Conservation (phyloP, 1,284 basidiomycete genomes). For the Xerocomus amazonicus region DNA sequence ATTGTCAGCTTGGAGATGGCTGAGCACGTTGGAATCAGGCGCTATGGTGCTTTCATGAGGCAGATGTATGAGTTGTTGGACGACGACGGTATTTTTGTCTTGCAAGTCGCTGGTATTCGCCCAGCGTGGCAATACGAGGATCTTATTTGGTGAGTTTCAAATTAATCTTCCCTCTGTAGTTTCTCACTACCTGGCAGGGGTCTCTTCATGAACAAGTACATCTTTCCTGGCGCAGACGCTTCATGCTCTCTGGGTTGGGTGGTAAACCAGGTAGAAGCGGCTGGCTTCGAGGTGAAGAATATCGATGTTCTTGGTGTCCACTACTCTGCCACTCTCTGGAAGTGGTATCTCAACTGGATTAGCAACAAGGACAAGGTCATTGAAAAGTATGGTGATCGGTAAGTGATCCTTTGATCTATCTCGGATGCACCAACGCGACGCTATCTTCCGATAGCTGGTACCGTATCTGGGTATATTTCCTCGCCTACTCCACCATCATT, state of each 20-base stretch:
- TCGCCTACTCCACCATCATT: slow-evolving; percentile 75
- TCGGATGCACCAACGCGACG: no score
- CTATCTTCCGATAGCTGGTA: slow-evolving; percentile 53
- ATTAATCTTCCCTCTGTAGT: not conserved
- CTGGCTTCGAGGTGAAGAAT: slow-evolving; percentile 96
- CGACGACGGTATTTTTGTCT: slow-evolving; percentile 92
- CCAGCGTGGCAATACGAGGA: slow-evolving; percentile 98
- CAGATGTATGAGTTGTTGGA: slow-evolving; percentile 93
- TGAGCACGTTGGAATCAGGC: slow-evolving; percentile 96
- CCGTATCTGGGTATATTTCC: slow-evolving; percentile 88
- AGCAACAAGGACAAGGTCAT: slow-evolving; percentile 85
- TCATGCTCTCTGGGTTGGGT: slow-evolving; percentile 96
- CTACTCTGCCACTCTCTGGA: slow-evolving; percentile 91
- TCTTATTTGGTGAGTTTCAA: slow-evolving; percentile 72
- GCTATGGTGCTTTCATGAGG: slow-evolving; percentile 85
- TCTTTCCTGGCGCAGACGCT: slow-evolving; percentile 98
- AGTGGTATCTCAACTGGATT: slow-evolving; percentile 97
- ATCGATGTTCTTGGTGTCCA: slow-evolving; percentile 96
- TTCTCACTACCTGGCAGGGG: slow-evolving; percentile 45
- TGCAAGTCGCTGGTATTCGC: slow-evolving; percentile 95
- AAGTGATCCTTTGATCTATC: slow-evolving; percentile 2
- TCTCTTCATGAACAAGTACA: slow-evolving; percentile 93
- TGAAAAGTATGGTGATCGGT: slow-evolving; percentile 84
- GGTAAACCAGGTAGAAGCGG: slow-evolving; percentile 79
- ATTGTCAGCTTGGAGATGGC: slow-evolving; percentile 99